Evolutionary conservation across 2,329 filamentous ascomycete species (phyloP).

Genomic region (Alternaria triticimaculans): DNA sequence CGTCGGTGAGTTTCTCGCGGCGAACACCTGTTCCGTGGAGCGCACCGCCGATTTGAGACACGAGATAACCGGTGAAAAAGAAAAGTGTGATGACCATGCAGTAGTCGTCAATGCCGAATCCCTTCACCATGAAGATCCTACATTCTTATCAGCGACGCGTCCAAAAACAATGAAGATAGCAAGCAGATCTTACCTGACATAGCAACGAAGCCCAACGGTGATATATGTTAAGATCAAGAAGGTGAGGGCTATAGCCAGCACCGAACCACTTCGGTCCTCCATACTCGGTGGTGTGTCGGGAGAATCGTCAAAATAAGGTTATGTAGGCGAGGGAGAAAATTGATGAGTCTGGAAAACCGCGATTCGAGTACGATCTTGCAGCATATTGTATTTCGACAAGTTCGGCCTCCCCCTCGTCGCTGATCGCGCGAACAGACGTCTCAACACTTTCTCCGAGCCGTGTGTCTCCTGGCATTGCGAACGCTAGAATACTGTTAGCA

Average conservation of each 20-base stretch:
- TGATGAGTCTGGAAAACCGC: neutral
- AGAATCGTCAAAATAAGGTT: neutral
- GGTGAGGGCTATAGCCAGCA: slow-evolving; percentile 39
- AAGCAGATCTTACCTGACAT: slow-evolving; percentile 40
- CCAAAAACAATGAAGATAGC: neutral
- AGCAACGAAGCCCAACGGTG: slow-evolving; percentile 47
- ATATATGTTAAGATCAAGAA: slow-evolving; percentile 49
- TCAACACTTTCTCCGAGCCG: slow-evolving; percentile 12
- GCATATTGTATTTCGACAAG: slow-evolving; percentile 15
- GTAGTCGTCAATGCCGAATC: slow-evolving; percentile 51
- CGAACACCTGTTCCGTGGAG: slow-evolving; percentile 48
- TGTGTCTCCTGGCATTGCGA: slow-evolving; percentile 1
- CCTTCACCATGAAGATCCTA: slow-evolving; percentile 43
- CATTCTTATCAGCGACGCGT: slow-evolving; percentile 3
- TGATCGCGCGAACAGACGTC: slow-evolving; percentile 17
- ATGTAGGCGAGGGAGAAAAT: slow-evolving; percentile 5
- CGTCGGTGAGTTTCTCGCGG: slow-evolving; percentile 38
- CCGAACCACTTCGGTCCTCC: slow-evolving; percentile 36
- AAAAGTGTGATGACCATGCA: slow-evolving; percentile 48
- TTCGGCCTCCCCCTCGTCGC: slow-evolving; percentile 2
- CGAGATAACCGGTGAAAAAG: slow-evolving; percentile 45
- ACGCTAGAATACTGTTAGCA: slow-evolving; percentile 20
- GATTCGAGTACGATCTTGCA: slow-evolving; percentile 3
- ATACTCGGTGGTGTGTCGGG: slow-evolving; percentile 14
- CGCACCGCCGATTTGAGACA: slow-evolving; percentile 44